phyloP scores from a whole-genome alignment of 495 filamentous ascomycete species.

The Hypoxylon subgilvum region DNA sequence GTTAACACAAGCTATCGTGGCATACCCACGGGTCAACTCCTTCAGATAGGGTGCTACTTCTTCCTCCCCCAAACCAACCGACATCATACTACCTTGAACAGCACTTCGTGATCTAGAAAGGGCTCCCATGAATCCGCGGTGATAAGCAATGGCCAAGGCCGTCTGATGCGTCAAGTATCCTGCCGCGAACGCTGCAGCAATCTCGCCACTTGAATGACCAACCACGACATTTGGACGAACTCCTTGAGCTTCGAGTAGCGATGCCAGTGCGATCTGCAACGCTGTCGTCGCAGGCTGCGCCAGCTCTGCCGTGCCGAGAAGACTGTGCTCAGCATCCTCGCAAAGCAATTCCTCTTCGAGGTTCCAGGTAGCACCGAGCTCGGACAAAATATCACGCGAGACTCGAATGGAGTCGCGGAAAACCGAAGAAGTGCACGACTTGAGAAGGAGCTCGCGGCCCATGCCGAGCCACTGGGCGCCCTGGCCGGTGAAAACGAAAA shows the following conservation, averaged over 20 bases:
- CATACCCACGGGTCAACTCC: conserved; percentile 29
- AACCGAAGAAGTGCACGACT: background rate
- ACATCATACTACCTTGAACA: conserved; percentile 57
- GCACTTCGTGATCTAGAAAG: conserved; percentile 43
- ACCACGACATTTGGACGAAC: conserved; percentile 53
- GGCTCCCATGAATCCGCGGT: conserved; percentile 52
- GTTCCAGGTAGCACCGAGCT: too few species aligned
- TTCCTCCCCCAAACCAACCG: conserved; percentile 47
- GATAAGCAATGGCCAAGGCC: conserved; percentile 46
- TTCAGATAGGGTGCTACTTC: conserved; percentile 45
- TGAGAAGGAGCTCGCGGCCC: conserved; percentile 14
- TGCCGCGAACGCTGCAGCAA: conserved; percentile 53
- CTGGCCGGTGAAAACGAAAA: conserved; percentile 34
- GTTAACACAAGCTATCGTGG: conserved; percentile 55
- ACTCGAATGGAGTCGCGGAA: too few species aligned
- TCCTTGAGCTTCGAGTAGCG: conserved; percentile 45
- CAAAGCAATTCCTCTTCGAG: too few species aligned
- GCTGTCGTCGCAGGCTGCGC: conserved; percentile 5
- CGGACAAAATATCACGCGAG: too few species aligned
- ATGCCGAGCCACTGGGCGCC: conserved; percentile 35
- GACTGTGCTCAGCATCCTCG: too few species aligned
- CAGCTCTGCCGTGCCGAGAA: background rate
- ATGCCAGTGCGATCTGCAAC: conserved; percentile 5
- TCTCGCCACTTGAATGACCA: conserved; percentile 67
- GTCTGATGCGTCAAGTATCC: conserved; percentile 38